Conservation (phyloP, 202 grass and related monocot genomes). For the Saccharum hybrid region DNA sequence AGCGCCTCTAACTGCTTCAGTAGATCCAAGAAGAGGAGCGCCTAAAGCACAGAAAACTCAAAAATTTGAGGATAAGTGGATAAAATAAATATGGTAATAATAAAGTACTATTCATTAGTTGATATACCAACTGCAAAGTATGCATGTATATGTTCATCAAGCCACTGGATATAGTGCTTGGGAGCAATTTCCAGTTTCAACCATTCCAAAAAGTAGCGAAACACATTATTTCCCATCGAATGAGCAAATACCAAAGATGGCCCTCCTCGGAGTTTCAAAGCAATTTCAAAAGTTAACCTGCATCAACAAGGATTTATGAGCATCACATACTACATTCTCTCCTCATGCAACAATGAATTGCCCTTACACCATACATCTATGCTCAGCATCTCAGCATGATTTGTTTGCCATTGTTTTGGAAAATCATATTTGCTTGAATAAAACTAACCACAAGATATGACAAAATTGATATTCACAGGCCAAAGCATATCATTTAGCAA, state of each 20-base stretch:
- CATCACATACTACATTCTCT: conserved; percentile 43
- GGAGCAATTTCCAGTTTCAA: conserved; percentile 97
- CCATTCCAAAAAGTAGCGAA: conserved; percentile 96
- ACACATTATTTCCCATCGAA: conserved; percentile 97
- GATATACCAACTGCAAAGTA: conserved; percentile 90
- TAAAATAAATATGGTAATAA: conserved; percentile 30
- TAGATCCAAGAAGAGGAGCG: conserved; percentile 85
- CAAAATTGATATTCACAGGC: background rate
- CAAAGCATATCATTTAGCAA: conserved; percentile 30
- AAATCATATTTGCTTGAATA: conserved; percentile 4
- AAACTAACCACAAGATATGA: conserved; percentile 9
- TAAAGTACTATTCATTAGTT: conserved; percentile 34
- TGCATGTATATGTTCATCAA: conserved; percentile 90
- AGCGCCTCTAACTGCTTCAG: conserved; percentile 68
- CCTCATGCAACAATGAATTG: conserved; percentile 14
- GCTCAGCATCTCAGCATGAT: background rate
- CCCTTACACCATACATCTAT: conserved; percentile 5
- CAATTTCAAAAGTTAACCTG: conserved; percentile 94
- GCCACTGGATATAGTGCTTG: conserved; percentile 83
- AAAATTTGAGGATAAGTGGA: conserved; percentile 19
- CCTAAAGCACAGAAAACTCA: conserved; percentile 50
- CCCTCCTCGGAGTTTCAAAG: conserved; percentile 84
- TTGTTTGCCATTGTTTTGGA: background rate
- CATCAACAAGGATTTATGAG: conserved; percentile 40
- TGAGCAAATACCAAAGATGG: conserved; percentile 97